These are phyloP conservation scores for Pseudogymnoascus sp. DNA, from an alignment of 2,329 filamentous ascomycete genomes.

Conservation along the genomic window DNA sequence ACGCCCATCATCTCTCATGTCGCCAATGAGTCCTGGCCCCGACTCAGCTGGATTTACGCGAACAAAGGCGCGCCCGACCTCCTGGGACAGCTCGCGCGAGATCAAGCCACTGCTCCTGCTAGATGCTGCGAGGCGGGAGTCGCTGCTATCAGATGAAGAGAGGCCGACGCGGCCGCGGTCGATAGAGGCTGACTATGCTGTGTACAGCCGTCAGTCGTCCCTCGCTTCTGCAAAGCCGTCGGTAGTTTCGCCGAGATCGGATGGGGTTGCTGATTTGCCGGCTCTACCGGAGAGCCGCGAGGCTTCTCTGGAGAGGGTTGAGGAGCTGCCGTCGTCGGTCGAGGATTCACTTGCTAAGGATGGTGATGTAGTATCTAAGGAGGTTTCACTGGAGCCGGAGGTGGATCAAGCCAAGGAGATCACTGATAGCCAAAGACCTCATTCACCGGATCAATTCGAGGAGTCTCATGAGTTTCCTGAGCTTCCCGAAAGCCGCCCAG, in stretches of 20 bases:
- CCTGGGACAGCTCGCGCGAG: slow-evolving; percentile 58
- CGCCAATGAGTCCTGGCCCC: background rate
- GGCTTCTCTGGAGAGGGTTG: slow-evolving; percentile 24
- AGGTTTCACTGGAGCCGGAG: background rate
- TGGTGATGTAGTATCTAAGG: background rate
- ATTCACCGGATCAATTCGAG: background rate
- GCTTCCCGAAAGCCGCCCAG: background rate
- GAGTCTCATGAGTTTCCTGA: slow-evolving; percentile 6
- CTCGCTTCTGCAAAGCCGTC: background rate
- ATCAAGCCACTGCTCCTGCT: slow-evolving; percentile 56
- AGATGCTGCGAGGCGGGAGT: background rate
- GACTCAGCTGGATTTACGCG: background rate
- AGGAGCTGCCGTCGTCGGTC: slow-evolving; percentile 8
- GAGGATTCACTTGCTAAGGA: background rate
- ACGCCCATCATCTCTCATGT: slow-evolving; percentile 29
- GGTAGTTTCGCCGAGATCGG: background rate
- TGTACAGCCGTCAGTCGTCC: background rate
- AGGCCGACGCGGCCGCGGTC: slow-evolving; percentile 17
- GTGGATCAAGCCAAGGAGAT: background rate
- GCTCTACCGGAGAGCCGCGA: slow-evolving; percentile 39
- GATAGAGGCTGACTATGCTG: background rate
- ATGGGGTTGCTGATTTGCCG: slow-evolving; percentile 22
- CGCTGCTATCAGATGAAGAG: slow-evolving; percentile 18
- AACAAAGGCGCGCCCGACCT: slow-evolving; percentile 39
- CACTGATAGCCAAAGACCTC: background rate